Evolutionary conservation across 2,329 filamentous ascomycete genomes (phyloP), one percentile per base, ranked within the genome.

Genomic region (Apiospora marii): DNA sequence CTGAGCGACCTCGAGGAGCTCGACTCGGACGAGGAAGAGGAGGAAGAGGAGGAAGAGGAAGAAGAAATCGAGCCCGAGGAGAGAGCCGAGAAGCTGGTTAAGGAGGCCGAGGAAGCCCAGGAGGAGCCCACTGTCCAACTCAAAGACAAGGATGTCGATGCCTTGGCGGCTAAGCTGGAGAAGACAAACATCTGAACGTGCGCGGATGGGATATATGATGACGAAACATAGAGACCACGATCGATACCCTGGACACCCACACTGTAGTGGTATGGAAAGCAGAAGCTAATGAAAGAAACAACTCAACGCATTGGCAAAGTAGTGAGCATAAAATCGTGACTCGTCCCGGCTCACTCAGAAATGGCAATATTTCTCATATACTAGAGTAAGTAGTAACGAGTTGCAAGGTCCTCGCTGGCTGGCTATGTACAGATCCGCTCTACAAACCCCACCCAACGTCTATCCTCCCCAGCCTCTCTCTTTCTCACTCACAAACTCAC

Each of bases 1-100:
- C 89, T 98, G 64, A 93, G 93, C 77, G 95, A 98, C 77, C 90
- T 98, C 1, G 94, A 96, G 77, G 93, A 94, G 13, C 89, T 90
- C 16, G 90, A 89, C 72, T 92, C 90, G 0, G 91, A 93, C 6
- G 91, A 92, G 34, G 91, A 92, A 3, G 89, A 90, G 34, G 91
- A 91, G 8, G 91, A 91, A 8, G 91, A 91, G 24, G 91, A 93
- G 1, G 91, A 92, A 69, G 90, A 90, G 27, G 91, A 93, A 2
- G 91, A 92, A 69, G 90, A 90, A 30, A 84, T 86, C 30, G 86
- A 90, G 77, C 83, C 87, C 30, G 87, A 92, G 80, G 90, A 92
- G 80, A 86, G 91, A 73, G 90, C 91, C 58, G 92, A 94, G 84
- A 93, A 92, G 82, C 83, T 91, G 49, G 80, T 92, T 77, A 89